phyloP scores from a whole-genome alignment of 1,284 basidiomycete species.

The Takashimella koratensis region DNA sequence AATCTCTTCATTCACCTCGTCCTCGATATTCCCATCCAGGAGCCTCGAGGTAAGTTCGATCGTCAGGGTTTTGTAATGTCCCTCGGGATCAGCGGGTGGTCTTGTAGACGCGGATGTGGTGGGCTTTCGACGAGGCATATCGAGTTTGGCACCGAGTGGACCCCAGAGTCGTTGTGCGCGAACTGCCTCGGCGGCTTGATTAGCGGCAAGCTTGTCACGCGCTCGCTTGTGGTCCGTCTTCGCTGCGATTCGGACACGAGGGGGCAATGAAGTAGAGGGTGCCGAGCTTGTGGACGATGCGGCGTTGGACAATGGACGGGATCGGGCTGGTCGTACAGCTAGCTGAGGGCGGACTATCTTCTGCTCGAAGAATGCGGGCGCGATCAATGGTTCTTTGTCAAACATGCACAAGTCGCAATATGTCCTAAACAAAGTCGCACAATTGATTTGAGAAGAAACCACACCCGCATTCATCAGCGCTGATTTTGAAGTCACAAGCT shows the following conservation, averaged over 20 bases:
- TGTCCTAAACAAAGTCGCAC: too few relatives aligned
- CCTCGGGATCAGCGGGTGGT: conserved; percentile 1
- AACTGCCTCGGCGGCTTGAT: background rate
- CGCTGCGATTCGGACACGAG: background rate
- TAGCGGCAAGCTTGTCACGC: background rate
- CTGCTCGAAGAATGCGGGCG: background rate
- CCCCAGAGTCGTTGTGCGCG: background rate
- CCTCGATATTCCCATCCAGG: conserved; percentile 5
- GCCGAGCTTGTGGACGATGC: background rate
- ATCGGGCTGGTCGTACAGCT: background rate
- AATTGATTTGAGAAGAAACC: too few relatives aligned
- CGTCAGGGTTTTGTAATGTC: conserved; percentile 4
- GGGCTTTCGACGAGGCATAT: background rate
- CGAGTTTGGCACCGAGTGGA: background rate
- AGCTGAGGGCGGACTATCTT: background rate
- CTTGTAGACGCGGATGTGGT: background rate
- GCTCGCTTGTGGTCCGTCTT: background rate
- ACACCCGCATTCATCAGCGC: too few relatives aligned
- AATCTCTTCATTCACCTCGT: conserved; percentile 9
- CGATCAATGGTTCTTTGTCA: background rate
- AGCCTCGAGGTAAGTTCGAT: conserved; percentile 1
- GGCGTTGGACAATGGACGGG: background rate
- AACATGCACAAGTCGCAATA: background rate
- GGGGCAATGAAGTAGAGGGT: background rate
- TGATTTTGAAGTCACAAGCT: too few relatives aligned